phyloP scores from a whole-genome alignment of 2,329 filamentous ascomycete species.

The Metarhizium album region DNA sequence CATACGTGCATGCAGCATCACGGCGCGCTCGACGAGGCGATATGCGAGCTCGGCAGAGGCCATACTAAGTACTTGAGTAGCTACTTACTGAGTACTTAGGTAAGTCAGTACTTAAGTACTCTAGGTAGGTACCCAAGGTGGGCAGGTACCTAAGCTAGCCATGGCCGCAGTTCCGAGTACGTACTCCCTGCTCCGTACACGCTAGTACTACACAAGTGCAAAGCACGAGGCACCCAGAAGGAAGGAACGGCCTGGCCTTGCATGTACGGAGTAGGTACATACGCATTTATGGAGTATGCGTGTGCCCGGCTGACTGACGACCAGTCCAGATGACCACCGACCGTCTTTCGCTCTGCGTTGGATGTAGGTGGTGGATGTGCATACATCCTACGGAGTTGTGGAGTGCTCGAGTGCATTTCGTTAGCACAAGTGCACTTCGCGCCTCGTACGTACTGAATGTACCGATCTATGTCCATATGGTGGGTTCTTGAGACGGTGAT shows the following conservation, averaged over 20 bases:
- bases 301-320: not conserved
- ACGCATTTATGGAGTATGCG: not conserved
- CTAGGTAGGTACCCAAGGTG: too few species aligned
- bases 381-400: too few species aligned
- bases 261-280: not conserved
- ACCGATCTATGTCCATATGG: too few species aligned
- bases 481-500: not conserved
- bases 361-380: not conserved
- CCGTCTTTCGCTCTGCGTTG: not conserved
- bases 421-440: not conserved
- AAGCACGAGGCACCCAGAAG: not conserved
- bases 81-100: too few species aligned
- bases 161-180: too few species aligned
- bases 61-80: too few species aligned
- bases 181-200: too few species aligned
- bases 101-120: too few species aligned
- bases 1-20: not conserved
- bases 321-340: not conserved
- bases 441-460: too few species aligned
- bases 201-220: not conserved
- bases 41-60: not conserved
- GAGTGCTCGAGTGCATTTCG: too few species aligned
- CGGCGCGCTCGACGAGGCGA: not conserved
- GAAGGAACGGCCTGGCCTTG: conserved; percentile 4
- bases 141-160: too few species aligned